Evolutionary conservation across 2,329 filamentous ascomycete genomes (phyloP).

Genomic region (Verticillium klebahnii): DNA sequence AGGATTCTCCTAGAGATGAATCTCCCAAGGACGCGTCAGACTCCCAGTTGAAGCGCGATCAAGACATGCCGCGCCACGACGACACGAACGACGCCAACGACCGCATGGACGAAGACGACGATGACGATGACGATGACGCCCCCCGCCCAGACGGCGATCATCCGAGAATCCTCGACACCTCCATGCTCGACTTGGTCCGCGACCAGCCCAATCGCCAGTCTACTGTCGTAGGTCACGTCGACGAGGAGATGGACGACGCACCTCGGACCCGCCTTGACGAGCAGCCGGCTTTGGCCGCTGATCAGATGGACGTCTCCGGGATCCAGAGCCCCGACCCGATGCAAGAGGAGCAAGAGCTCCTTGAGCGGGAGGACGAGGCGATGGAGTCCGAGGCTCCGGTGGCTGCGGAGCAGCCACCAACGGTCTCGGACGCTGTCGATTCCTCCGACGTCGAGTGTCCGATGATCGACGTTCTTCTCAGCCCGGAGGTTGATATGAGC

Average conservation of each 20-base stretch:
- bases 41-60: background rate
- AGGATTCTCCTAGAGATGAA: background rate
- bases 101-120: background rate
- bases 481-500: background rate
- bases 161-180: background rate
- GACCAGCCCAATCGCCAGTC: background rate
- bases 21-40: background rate
- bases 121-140: background rate
- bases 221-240: background rate
- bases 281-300: background rate
- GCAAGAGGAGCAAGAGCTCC: background rate
- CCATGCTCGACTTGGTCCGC: background rate
- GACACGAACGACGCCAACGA: background rate
- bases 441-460: background rate
- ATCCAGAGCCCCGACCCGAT: background rate
- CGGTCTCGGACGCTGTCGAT: background rate
- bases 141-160: background rate
- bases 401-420: background rate
- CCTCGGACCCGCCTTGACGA: background rate
- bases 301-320: background rate
- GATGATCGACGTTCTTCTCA: background rate
- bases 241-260: background rate
- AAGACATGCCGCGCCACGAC: background rate
- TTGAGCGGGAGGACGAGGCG: background rate
- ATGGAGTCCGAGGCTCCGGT: background rate